Evolutionary conservation across 345 rosid genomes (phyloP).

Genomic region (Cardamine occulta): DNA sequence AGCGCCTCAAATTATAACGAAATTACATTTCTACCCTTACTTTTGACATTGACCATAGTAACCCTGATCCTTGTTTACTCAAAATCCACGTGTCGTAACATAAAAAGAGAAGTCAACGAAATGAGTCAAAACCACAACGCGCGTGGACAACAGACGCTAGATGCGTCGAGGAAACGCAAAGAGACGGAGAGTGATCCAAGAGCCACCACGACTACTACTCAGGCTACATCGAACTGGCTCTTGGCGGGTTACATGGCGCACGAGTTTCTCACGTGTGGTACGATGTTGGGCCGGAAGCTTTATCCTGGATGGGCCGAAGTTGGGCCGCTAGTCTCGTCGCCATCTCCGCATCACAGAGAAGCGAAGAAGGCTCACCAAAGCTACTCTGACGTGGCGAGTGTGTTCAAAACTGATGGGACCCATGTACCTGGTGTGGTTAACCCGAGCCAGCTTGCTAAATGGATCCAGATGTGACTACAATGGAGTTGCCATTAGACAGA

Average conservation of each 20-base stretch:
- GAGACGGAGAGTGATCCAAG: slow-evolving; percentile 47
- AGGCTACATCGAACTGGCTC: slow-evolving; percentile 46
- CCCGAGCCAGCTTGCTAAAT: slow-evolving; percentile 67
- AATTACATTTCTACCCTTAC: slow-evolving; percentile 30
- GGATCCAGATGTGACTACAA: slow-evolving; percentile 65
- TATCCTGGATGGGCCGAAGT: slow-evolving; percentile 48
- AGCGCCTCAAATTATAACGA: slow-evolving; percentile 24
- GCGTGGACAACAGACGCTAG: slow-evolving; percentile 46
- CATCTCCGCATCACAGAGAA: slow-evolving; percentile 37
- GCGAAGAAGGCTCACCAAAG: slow-evolving; percentile 42
- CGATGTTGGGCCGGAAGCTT: slow-evolving; percentile 56
- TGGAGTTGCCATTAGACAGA: neutral
- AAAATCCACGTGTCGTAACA: slow-evolving; percentile 35
- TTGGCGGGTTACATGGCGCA: slow-evolving; percentile 78
- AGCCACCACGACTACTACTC: neutral
- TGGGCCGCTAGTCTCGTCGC: slow-evolving; percentile 32
- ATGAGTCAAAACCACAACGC: slow-evolving; percentile 50
- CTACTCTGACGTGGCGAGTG: slow-evolving; percentile 68
- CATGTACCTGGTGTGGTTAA: slow-evolving; percentile 74
- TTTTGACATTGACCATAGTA: neutral
- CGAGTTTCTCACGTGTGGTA: slow-evolving; percentile 66
- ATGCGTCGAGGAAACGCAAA: slow-evolving; percentile 61
- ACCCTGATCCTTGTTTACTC: slow-evolving; percentile 29
- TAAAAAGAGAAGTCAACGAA: slow-evolving; percentile 16
- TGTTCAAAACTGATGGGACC: slow-evolving; percentile 61